phyloP scores from a whole-genome alignment of 2,329 filamentous ascomycete species.

The Cercospora citrullina region DNA sequence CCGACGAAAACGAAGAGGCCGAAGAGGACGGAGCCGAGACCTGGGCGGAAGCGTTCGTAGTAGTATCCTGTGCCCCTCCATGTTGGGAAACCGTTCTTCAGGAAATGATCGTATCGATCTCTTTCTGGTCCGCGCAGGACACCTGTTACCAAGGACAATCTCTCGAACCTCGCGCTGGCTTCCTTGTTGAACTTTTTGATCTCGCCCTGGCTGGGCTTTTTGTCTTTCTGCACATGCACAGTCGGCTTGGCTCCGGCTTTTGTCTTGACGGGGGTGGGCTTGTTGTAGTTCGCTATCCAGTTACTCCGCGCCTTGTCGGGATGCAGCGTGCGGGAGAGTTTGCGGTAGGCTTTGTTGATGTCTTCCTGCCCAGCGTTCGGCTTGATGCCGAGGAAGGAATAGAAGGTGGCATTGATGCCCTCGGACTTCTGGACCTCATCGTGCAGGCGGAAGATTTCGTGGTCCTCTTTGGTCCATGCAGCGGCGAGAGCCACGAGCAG shows the following conservation, averaged over 20 bases:
- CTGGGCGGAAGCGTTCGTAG: slow-evolving; percentile 90
- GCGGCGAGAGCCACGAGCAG: slow-evolving; percentile 65
- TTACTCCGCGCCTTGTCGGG: slow-evolving; percentile 93
- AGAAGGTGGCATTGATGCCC: slow-evolving; percentile 81
- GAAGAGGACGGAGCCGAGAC: slow-evolving; percentile 77
- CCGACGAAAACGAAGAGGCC: slow-evolving; percentile 81
- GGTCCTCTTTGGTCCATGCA: slow-evolving; percentile 93
- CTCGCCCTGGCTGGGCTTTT: slow-evolving; percentile 71
- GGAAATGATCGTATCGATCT: slow-evolving; percentile 91
- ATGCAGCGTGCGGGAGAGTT: slow-evolving; percentile 78
- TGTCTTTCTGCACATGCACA: slow-evolving; percentile 65
- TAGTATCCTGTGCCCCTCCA: slow-evolving; percentile 99
- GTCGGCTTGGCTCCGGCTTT: slow-evolving; percentile 56
- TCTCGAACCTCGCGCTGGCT: slow-evolving; percentile 78
- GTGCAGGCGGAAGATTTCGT: slow-evolving; percentile 94
- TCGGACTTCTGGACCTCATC: slow-evolving; percentile 79
- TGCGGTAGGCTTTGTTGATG: slow-evolving; percentile 91
- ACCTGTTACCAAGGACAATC: slow-evolving; percentile 79
- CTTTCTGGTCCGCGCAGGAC: slow-evolving; percentile 79
- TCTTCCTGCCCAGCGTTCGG: slow-evolving; percentile 77
- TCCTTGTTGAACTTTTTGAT: slow-evolving; percentile 76
- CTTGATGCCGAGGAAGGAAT: slow-evolving; percentile 81
- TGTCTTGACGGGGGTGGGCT: slow-evolving; percentile 46
- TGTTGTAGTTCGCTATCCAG: slow-evolving; percentile 69
- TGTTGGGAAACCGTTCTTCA: slow-evolving; percentile 86